A percentile compares a stretch with the other conserved stretches of the same genome.
Evolutionary conservation across 1,284 basidiomycete genomes (phyloP).

Genomic region (Taiwanofungus camphoratus): DNA sequence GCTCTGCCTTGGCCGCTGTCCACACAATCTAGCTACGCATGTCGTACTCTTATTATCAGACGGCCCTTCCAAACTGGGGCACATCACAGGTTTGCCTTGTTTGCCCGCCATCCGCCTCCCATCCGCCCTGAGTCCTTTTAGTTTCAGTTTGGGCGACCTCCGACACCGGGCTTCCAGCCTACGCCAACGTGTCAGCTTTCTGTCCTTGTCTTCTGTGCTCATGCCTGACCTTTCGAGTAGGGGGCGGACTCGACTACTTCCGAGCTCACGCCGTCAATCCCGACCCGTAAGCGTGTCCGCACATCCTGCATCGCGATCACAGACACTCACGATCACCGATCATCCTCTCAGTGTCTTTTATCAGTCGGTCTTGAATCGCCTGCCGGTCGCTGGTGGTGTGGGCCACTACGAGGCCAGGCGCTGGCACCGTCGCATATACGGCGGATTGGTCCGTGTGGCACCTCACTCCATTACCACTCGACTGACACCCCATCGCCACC

Average conservation of each 20-base stretch:
- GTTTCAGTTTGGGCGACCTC: constrained; percentile 51
- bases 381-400: constrained; percentile 41
- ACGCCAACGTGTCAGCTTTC: constrained; percentile 45
- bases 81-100: constrained; percentile 15
- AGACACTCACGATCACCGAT: constrained; percentile 1
- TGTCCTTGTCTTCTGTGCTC: constrained; percentile 9
- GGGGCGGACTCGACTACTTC: constrained; percentile 57
- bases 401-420: constrained; percentile 47
- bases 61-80: constrained; percentile 20
- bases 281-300: constrained; percentile 44
- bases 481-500: constrained; percentile 10
- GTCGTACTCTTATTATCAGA: constrained; percentile 21
- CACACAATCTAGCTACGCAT: no score
- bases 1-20: neutral
- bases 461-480: constrained; percentile 1
- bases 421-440: constrained; percentile 57
- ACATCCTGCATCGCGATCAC: neutral
- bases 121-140: constrained; percentile 14
- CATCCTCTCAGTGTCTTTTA: constrained; percentile 31
- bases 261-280: constrained; percentile 49
- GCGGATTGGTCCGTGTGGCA: constrained; percentile 36
- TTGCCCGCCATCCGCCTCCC: neutral
- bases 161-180: constrained; percentile 50
- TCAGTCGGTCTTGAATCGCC: constrained; percentile 48
- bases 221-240: constrained; percentile 27